Conservation (phyloP, 1,284 basidiomycete species). For the Heterobasidion parviporum region DNA sequence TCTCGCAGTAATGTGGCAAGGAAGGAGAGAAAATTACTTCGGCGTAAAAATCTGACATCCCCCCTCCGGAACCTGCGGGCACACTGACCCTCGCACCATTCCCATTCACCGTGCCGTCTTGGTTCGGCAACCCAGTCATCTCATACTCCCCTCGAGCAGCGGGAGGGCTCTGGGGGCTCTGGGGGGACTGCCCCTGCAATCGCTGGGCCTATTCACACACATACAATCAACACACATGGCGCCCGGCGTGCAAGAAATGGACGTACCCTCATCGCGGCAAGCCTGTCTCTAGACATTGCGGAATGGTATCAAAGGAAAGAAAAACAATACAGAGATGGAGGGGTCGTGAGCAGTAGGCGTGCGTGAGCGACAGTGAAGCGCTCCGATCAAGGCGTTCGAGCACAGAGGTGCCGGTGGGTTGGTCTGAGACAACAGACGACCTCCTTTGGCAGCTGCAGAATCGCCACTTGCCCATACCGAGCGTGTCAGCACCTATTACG, state of each 20-base stretch:
- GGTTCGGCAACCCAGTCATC: constrained; percentile 20
- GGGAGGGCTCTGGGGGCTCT: not conserved
- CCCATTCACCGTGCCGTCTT: constrained; percentile 14
- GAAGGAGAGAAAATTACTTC: constrained; percentile 23
- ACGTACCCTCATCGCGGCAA: constrained; percentile 28
- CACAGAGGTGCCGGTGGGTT: not conserved
- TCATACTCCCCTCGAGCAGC: constrained; percentile 16
- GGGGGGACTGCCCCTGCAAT: constrained; percentile 12
- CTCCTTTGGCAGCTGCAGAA: too few relatives aligned
- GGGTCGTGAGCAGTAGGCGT: constrained; percentile 17
- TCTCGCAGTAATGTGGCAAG: not conserved
- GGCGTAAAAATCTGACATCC: constrained; percentile 30
- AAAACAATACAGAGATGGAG: constrained; percentile 6
- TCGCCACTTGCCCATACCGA: too few relatives aligned
- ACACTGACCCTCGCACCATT: constrained; percentile 17
- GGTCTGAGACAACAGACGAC: constrained; percentile 28
- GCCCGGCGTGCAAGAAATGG: not conserved
- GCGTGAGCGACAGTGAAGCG: constrained; percentile 15
- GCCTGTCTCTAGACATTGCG: constrained; percentile 7
- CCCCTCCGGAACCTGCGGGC: constrained; percentile 13
- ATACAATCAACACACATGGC: not conserved
- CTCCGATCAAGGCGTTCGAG: not conserved
- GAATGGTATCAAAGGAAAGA: not conserved
- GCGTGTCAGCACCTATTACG: too few relatives aligned
- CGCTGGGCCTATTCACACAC: constrained; percentile 24